A percentile compares a stretch with the other conserved stretches of the same genome.
Conservation (phyloP, 805 yeast genomes). For the Kodamaea restingae region DNA sequence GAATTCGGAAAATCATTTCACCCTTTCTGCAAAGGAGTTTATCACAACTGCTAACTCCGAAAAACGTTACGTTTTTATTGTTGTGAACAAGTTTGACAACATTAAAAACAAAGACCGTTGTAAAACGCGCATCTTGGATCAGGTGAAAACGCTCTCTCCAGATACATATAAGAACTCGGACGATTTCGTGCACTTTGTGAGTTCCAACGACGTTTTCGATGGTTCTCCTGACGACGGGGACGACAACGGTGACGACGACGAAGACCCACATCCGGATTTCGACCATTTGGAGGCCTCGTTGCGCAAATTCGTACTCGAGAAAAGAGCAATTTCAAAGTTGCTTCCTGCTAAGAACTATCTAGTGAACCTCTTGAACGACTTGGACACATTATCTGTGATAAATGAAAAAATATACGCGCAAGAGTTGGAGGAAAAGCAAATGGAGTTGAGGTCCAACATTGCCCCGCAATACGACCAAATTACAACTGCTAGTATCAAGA, state of each 20-base stretch:
- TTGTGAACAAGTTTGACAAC: conserved; percentile 86
- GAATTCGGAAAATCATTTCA: conserved; percentile 92
- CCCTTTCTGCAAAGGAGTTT: conserved; percentile 90
- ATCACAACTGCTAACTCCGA: conserved; percentile 87
- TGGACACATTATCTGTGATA: conserved; percentile 54
- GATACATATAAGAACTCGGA: conserved; percentile 82
- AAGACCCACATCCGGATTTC: conserved; percentile 56
- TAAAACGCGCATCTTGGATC: conserved; percentile 70
- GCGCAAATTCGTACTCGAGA: conserved; percentile 81
- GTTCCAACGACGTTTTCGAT: conserved; percentile 51
- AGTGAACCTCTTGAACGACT: conserved; percentile 62
- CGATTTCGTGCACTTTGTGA: conserved; percentile 93
- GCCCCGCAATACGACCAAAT: conserved; percentile 61
- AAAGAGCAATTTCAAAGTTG: conserved; percentile 81
- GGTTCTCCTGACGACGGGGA: conserved; percentile 29
- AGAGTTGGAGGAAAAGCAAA: conserved; percentile 45
- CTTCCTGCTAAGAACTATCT: conserved; percentile 92
- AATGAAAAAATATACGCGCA: conserved; percentile 54
- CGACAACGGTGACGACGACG: conserved; percentile 28
- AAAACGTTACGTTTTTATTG: conserved; percentile 87
- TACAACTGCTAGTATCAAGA: conserved; percentile 47
- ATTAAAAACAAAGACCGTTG: conserved; percentile 81
- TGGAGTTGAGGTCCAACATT: conserved; percentile 48
- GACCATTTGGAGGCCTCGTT: conserved; percentile 81
- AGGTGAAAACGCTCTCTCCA: conserved; percentile 80